Base-by-base conservation (phyloP, 257 asterid species). In the Knoxia roxburghii region DNA sequence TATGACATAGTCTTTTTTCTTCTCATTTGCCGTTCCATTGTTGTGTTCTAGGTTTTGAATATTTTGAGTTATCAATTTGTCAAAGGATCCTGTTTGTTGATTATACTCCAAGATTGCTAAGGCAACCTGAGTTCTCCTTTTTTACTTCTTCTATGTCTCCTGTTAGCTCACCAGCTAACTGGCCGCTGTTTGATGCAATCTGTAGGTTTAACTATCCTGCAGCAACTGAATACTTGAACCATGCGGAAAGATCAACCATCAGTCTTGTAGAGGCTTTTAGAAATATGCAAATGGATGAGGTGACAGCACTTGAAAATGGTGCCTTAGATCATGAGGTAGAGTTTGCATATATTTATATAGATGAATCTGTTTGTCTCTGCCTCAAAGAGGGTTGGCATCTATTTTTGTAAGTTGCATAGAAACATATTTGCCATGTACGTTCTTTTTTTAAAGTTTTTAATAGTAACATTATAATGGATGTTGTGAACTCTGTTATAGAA, bases 181-280 rank as follows among this genome's bases (percentile, higher is more conserved):
- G 26, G 15, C n/a, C 54, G 17, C n/a, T 8, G n/a, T 24, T 65
- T 33, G 21, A 50, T 30, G 69, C 62, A 24, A 29, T 37, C 64
- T 86, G 75, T 68, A 91, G 97, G 86, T 77, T 85, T n/a, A 83
- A 50, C 43, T 81, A 76, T 78, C 90, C 94, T 70, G 87, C 88
- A 7, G 95, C 96, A 39, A 76, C 81, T 55, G 96, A 91, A 72
- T 91, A 86, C 56, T 46, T 68, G 37, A 85, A 81, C n/a, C 81
- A 80, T 60, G 84, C 80, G 64, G 87, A 86, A 77, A 78, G 84
- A 79, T 83, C 97, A 68, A 85, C 85, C 6, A 82, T 80, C 72
- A 88, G 91, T 72, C 96, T 91, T 50, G 96, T 91, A 15, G 96
- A 91, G 71, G 75, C 74, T 62, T 88, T 86, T 75, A 83, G 84